Evolutionary conservation across 768 basidiomycete species (phyloP).

Genomic region (Rossbeevera mucosa): DNA sequence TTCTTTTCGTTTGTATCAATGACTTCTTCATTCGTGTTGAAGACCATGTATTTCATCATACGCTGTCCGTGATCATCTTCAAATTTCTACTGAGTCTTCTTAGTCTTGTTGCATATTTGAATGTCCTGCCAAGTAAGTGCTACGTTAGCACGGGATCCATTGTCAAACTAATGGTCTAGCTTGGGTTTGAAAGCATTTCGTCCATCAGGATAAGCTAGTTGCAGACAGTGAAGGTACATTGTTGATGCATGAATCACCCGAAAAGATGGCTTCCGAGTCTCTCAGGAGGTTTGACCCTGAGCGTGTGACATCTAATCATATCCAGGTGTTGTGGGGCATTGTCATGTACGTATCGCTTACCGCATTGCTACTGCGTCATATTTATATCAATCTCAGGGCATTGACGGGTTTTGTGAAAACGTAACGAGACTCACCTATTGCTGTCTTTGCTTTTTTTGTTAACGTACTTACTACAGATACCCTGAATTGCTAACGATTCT

Average conservation of each 20-base stretch:
- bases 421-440: constrained; percentile 30
- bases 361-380: not conserved
- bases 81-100: not conserved
- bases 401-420: constrained; percentile 66
- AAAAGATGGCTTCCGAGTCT: constrained; percentile 62
- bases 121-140: constrained; percentile 59
- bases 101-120: constrained; percentile 44
- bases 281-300: constrained; percentile 37
- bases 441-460: not conserved
- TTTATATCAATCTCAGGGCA: constrained; percentile 36
- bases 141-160: not conserved
- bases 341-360: constrained; percentile 55
- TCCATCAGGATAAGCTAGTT: constrained; percentile 48
- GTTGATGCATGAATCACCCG: constrained; percentile 1
- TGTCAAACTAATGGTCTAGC: not conserved
- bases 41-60: constrained; percentile 73
- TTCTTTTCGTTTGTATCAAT: not conserved
- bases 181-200: constrained; percentile 56
- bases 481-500: constrained; percentile 54
- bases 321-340: constrained; percentile 60
- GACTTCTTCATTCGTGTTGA: not conserved
- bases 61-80: constrained; percentile 15
- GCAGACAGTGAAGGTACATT: not conserved
- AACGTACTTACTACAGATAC: constrained; percentile 42
- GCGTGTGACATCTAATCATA: not conserved